These are phyloP conservation scores for Scopulariopsis brevicaulis DNA, from an alignment of 2,329 filamentous ascomycete species.

Conservation along the genomic window DNA sequence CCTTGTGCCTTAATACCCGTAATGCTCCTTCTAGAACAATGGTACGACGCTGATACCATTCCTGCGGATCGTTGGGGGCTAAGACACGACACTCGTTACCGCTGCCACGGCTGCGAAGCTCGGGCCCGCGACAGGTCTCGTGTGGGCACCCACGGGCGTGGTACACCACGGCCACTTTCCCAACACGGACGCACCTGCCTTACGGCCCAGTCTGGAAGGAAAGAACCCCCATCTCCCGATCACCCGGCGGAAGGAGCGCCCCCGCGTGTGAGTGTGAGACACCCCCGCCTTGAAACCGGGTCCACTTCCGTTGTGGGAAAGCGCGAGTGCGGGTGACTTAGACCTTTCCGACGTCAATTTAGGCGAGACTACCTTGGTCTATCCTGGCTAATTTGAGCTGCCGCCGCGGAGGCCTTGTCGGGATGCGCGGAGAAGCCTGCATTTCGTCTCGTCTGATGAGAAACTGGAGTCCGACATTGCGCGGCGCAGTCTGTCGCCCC, in stretches of 20 bases:
- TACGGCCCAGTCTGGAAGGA: neutral
- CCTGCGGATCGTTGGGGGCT: neutral
- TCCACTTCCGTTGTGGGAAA: neutral
- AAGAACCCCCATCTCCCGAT: neutral
- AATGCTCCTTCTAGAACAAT: neutral
- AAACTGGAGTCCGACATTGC: neutral
- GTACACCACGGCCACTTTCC: no score
- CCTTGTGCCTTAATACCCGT: neutral
- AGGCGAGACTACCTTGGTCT: conserved; percentile 3
- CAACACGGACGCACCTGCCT: neutral
- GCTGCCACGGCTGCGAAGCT: neutral
- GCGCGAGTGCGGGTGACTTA: neutral
- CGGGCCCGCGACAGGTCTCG: neutral
- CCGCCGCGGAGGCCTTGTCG: neutral
- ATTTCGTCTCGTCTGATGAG: neutral
- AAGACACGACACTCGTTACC: neutral
- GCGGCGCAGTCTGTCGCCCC: neutral
- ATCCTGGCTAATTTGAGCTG: conserved; percentile 3
- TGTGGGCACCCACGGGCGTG: no score
- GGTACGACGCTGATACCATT: neutral
- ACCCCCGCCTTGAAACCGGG: neutral
- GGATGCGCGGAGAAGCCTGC: neutral
- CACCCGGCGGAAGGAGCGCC: neutral
- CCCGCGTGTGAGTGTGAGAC: neutral
- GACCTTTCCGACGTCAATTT: conserved; percentile 1